Conservation (phyloP, 2,329 filamentous ascomycete species). For the Ophiostoma sp. region DNA sequence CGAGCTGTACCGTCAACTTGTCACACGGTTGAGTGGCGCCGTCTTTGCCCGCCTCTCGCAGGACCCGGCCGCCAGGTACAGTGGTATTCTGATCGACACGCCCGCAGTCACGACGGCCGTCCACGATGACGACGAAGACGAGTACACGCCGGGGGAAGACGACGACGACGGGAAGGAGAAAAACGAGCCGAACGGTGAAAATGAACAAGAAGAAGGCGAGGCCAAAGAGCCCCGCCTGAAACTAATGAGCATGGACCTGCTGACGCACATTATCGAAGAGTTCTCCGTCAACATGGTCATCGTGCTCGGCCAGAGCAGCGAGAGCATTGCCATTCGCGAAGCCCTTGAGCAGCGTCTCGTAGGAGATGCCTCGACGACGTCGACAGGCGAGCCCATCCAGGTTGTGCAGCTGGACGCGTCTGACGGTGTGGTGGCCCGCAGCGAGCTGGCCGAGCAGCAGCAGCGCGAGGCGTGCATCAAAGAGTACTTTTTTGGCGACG, state of each 20-base stretch:
- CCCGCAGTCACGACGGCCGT: constrained; percentile 60
- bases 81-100: constrained; percentile 83
- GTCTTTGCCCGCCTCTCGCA: constrained; percentile 72
- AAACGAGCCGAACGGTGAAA: neutral
- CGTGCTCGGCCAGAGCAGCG: constrained; percentile 61
- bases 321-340: constrained; percentile 57
- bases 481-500: constrained; percentile 90
- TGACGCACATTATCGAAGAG: constrained; percentile 67
- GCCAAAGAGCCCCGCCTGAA: constrained; percentile 33
- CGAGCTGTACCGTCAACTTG: constrained; percentile 65
- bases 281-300: constrained; percentile 73
- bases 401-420: constrained; percentile 79
- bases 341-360: constrained; percentile 62
- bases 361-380: constrained; percentile 40
- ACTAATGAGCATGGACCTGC: constrained; percentile 60
- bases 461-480: constrained; percentile 71
- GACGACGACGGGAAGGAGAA: neutral
- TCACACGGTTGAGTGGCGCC: constrained; percentile 71
- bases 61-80: constrained; percentile 62
- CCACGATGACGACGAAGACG: neutral
- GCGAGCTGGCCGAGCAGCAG: constrained; percentile 67
- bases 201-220: neutral
- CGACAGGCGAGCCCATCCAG: constrained; percentile 61
- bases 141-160: neutral
- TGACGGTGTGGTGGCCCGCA: constrained; percentile 74